These are phyloP conservation scores for Agrocybe pediades DNA, from an alignment of 768 basidiomycete species.

Conservation along the genomic window DNA sequence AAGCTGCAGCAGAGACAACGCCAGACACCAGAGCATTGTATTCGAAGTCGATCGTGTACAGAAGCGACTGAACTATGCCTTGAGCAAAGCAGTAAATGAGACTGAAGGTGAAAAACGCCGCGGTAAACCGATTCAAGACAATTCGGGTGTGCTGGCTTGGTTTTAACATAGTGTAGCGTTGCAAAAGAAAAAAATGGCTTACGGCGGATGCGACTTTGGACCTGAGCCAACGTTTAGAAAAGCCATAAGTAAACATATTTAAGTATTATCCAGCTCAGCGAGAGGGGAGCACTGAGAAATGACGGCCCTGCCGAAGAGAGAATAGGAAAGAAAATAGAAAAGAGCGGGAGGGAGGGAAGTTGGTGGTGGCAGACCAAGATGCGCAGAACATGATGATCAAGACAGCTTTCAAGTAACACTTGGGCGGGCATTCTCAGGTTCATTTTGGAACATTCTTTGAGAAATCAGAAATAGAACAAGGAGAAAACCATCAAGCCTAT, in stretches of 20 bases:
- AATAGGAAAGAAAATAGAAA: slow-evolving; percentile 7
- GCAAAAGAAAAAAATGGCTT: slow-evolving; percentile 4
- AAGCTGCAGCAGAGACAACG: slow-evolving; percentile 36
- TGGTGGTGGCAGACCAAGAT: neutral
- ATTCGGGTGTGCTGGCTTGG: slow-evolving; percentile 36
- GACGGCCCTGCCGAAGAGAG: slow-evolving; percentile 21
- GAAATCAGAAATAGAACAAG: too few species aligned
- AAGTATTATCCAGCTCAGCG: slow-evolving; percentile 16
- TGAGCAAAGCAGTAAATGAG: slow-evolving; percentile 54
- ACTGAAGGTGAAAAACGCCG: slow-evolving; percentile 52
- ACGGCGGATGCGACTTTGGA: slow-evolving; percentile 15
- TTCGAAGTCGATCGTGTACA: slow-evolving; percentile 46
- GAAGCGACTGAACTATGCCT: slow-evolving; percentile 50
- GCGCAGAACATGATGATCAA: neutral
- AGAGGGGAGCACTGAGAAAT: slow-evolving; percentile 10
- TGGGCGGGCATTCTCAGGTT: neutral
- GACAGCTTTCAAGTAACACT: neutral
- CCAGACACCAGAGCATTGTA: slow-evolving; percentile 35
- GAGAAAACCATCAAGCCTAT: too few species aligned
- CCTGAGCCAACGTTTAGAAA: slow-evolving; percentile 17
- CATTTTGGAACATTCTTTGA: neutral
- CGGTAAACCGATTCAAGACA: slow-evolving; percentile 39
- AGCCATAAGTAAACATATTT: slow-evolving; percentile 6
- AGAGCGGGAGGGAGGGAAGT: slow-evolving; percentile 6
- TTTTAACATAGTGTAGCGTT: neutral